Evolutionary conservation across 495 filamentous ascomycete genomes (phyloP).

Genomic region (Hypoxylon lenormandii): DNA sequence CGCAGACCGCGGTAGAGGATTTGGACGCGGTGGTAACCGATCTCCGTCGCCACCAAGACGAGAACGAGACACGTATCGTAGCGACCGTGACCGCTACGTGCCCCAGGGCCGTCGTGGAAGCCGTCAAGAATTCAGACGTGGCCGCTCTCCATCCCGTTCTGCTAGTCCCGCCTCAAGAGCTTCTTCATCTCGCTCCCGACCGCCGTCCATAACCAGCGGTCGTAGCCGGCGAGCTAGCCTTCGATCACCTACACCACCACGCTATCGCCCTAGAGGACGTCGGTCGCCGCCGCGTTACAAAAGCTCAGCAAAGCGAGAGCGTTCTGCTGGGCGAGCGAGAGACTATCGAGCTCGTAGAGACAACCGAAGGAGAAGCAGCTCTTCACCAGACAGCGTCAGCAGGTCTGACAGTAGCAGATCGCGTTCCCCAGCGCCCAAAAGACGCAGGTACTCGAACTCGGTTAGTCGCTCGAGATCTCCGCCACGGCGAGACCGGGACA

Average conservation of each 20-base stretch:
- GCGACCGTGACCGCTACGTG: conserved; percentile 64
- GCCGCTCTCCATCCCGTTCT: conserved; percentile 49
- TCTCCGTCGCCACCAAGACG: conserved; percentile 74
- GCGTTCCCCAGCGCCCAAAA: conserved; percentile 49
- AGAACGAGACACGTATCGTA: conserved; percentile 56
- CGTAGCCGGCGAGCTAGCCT: conserved; percentile 51
- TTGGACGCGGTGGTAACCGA: conserved; percentile 57
- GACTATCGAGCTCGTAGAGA: conserved; percentile 41
- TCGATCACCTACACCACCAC: conserved; percentile 56
- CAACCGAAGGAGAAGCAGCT: conserved; percentile 50
- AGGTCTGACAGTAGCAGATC: conserved; percentile 47
- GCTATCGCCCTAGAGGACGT: conserved; percentile 55
- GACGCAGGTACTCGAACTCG: conserved; percentile 51
- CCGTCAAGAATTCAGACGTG: conserved; percentile 50
- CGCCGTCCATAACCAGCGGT: conserved; percentile 47
- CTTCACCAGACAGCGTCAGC: conserved; percentile 41
- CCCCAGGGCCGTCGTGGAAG: conserved; percentile 59
- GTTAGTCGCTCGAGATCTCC: conserved; percentile 55
- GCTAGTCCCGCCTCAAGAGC: conserved; percentile 39
- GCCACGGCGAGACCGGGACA: conserved; percentile 48
- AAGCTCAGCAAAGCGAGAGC: conserved; percentile 56
- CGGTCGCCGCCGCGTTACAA: conserved; percentile 57
- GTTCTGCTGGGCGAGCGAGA: conserved; percentile 53
- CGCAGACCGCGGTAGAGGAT: conserved; percentile 60
- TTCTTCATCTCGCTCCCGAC: conserved; percentile 52